Percentiles rank a stretch among this genome's conserved stretches.
phyloP scores from a whole-genome alignment of 192 early-diverging fungal species.

The Podila epigama region DNA sequence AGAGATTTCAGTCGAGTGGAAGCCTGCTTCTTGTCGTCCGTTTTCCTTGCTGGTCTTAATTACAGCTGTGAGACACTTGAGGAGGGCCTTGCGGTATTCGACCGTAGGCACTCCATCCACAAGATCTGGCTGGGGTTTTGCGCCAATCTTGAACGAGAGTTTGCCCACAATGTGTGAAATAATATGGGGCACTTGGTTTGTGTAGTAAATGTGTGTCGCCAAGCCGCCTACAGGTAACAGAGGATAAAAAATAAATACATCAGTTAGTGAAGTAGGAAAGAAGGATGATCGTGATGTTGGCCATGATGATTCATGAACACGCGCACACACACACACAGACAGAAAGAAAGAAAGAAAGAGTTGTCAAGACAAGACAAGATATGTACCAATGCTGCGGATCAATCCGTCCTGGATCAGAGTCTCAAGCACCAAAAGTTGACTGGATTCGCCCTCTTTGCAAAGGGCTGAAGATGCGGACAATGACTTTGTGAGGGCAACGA shows the following conservation, averaged over 20 bases:
- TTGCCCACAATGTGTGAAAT: constrained; percentile 57
- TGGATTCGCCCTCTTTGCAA: constrained; percentile 21
- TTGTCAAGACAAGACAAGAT: too few relatives aligned
- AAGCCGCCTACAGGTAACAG: constrained; percentile 48
- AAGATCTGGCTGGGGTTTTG: constrained; percentile 5
- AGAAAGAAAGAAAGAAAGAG: too few relatives aligned
- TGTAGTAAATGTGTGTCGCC: constrained; percentile 65
- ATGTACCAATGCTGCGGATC: constrained; percentile 44
- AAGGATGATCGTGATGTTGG: too few relatives aligned
- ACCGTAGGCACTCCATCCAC: constrained; percentile 53
- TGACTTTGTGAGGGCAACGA: constrained; percentile 51
- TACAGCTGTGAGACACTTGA: constrained; percentile 57
- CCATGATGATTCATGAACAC: too few relatives aligned
- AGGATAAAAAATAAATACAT: not conserved
- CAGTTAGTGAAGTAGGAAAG: not conserved
- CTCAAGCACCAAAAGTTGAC: constrained; percentile 15
- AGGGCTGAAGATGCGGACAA: constrained; percentile 16
- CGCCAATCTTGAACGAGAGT: constrained; percentile 38
- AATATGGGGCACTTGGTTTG: constrained; percentile 63
- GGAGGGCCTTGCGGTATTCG: constrained; percentile 51
- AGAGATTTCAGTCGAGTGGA: constrained; percentile 36
- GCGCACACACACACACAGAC: not conserved
- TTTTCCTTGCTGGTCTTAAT: constrained; percentile 50
- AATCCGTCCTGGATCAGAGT: constrained; percentile 36
- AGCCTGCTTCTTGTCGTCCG: constrained; percentile 38